Base-by-base conservation (phyloP, 148 eudicot genomes). In the Pharnaceum exiguum region DNA sequence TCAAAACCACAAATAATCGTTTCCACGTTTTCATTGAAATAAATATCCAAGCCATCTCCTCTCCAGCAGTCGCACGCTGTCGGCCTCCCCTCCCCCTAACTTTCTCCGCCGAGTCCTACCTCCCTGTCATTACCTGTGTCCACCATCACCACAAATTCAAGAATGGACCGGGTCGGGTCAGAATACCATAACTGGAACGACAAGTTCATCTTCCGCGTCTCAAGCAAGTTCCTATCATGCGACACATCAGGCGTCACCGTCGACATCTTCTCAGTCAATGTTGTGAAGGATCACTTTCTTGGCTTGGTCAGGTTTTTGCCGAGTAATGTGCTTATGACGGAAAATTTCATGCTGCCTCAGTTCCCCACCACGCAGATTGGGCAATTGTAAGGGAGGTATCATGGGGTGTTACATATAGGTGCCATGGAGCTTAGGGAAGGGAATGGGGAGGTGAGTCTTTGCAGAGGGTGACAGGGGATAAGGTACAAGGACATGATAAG, bases 101-200 rank as follows among this genome's bases (percentile, higher is more conserved):
- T n/a, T n/a, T n/a, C n/a, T n/a, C n/a, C n/a, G n/a, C n/a, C n/a
- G n/a, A n/a, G n/a, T n/a, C n/a, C n/a, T n/a, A n/a, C n/a, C n/a
- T n/a, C n/a, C n/a, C n/a, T n/a, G n/a, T n/a, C n/a, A n/a, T n/a
- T n/a, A n/a, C n/a, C n/a, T n/a, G n/a, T n/a, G n/a, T n/a, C n/a
- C n/a, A n/a, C n/a, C n/a, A n/a, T n/a, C n/a, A n/a, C n/a, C n/a
- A n/a, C n/a, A n/a, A n/a, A n/a, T n/a, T n/a, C n/a, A n/a, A n/a
- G 75, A 5, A 50, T 76, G 52, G 97, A 89, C 63, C 71, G 67
- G 0, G 4, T 74, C 47, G 87, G 88, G 8, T 68, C 57, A 58
- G 79, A 77, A 57, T 82, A 89, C 77, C 97, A 95, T 36, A 83
- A 85, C 31, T 89, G 97, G 97, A 89, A 89, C 71, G 97, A 89